Evolutionary conservation across 108 stramenopile species (phyloP), one percentile per base, ranked within the genome.

Genomic region (Pseudonitzschia multiseries): DNA sequence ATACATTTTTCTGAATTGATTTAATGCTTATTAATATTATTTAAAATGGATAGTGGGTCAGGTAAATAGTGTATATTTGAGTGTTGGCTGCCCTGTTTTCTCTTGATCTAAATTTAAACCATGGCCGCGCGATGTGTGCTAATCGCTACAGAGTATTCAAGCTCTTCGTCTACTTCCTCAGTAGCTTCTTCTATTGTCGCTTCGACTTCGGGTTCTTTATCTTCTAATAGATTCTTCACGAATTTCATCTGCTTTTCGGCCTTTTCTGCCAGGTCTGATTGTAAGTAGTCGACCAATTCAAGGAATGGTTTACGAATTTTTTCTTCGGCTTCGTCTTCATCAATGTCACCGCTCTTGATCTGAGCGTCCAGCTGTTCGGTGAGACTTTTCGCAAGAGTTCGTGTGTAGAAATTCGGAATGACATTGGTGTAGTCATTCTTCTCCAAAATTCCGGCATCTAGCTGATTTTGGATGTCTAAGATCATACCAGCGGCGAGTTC

Each of bases 311-410:
- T 77, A 18, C 90, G 80, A 13, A 86, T 71, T 26, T 88, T 90
- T 17, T 32, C 8, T 66, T 91, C 89, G 18, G 90, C 93, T 4
- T 86, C 83, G n/a, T 81, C 77, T 82, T 87, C 88, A 67, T 94
- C 87, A 48, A 94, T 91, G 22, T 87, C 90, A 17, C 87, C 89
- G 24, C 59, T 75, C 31, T 83, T 79, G 86, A 89, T 88, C 73
- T 87, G 85, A 28, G 83, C 81, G 24, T 91, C 76, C 69, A 92
- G 52, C 51, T 94, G 90, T 57, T 91, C 90, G 84, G 90, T 86
- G 0, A 89, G 76, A 50, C 85, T 73, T 29, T 85, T 74, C 6
- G 84, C 91, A 61, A 95, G 57, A 14, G 82, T 78, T 71, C 85
- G 88, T 15, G 91, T 92, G 71, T 89, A 90, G 15, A 81, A 68